Base-by-base conservation (phyloP, 2,329 filamentous ascomycete species). In the Microsporum ferrugineum region DNA sequence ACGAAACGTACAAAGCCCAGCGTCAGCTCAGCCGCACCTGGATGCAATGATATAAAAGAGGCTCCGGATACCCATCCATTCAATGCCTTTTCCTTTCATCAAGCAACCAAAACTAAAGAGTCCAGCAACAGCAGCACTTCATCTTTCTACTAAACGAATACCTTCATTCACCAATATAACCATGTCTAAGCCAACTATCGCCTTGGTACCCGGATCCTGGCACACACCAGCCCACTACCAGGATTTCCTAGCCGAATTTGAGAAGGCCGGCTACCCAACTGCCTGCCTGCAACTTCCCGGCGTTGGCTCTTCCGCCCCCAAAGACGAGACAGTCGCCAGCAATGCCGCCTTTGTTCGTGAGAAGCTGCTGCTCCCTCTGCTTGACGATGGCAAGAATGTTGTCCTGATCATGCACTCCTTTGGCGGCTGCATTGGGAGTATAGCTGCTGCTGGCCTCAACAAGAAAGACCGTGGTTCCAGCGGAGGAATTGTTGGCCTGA, bases 371-470 rank as follows among this genome's bases (percentile, higher is more conserved):
- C 51, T 66, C 39, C 69, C 69, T n/a, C 59, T 63, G 2, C 70
- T 75, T 49, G 67, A 70, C 29, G 56, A 61, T 14, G 69, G 70
- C 7, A 73, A 71, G 36, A 70, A 75, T 45, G 71, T 75, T 5
- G 57, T 76, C 7, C 64, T 76, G 8, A 61, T 74, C 3, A 63
- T 68, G 36, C 73, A 76, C 60, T 74, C 71, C 27, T 76, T 74
- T 67, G 67, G 69, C 23, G 73, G 72, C 17, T 64, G 71, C 0
- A 61, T 72, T 3, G 66, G 65, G 0, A 65, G 65, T 27, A 68
- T 66, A 41, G 73, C 69, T 2, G 62, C 73, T 4, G 62, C 64
- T 6, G 73, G 70, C 1, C 61, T 71, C 1, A 61, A 56, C 41
- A 61, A 61, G 36, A 49, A 59, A 39, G 60, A 63, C 27, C 59